Evolutionary conservation across 768 basidiomycete species (phyloP).

Genomic region (Russula lepida): DNA sequence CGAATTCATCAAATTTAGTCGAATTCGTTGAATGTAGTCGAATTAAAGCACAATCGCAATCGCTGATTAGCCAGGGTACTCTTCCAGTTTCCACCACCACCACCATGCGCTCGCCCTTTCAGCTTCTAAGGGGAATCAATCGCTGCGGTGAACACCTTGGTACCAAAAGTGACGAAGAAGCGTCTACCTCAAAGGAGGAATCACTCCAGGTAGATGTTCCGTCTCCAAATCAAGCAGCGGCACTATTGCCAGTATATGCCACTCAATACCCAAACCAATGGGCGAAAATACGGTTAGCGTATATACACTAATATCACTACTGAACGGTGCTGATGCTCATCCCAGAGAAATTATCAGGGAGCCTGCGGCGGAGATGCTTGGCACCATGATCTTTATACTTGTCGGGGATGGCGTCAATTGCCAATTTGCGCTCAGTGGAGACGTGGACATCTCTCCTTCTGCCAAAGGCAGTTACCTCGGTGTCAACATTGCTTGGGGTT

Average conservation of each 20-base stretch:
- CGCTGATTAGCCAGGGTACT: background rate
- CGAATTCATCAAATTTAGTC: no score
- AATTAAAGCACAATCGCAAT: no score
- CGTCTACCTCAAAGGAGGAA: background rate
- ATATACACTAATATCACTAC: background rate
- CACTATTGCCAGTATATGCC: background rate
- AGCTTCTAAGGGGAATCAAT: background rate
- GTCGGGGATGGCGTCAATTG: constrained; percentile 24
- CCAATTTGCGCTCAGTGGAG: constrained; percentile 22
- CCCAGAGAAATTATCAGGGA: constrained; percentile 16
- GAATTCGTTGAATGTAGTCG: no score
- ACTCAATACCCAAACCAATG: constrained; percentile 20
- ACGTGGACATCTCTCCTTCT: constrained; percentile 16
- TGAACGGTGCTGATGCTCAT: background rate
- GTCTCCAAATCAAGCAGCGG: background rate
- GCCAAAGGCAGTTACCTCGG: constrained; percentile 24
- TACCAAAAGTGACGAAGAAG: background rate
- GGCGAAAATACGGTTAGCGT: constrained; percentile 19
- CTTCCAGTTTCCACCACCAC: background rate
- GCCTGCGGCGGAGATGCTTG: constrained; percentile 24
- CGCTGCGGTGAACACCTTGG: background rate
- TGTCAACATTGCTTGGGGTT: constrained; percentile 21
- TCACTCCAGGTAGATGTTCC: background rate
- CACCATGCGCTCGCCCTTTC: background rate
- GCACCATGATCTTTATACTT: constrained; percentile 25